These are phyloP conservation scores for Periconia digitata DNA, from an alignment of 2,329 filamentous ascomycete genomes.

Conservation along the genomic window DNA sequence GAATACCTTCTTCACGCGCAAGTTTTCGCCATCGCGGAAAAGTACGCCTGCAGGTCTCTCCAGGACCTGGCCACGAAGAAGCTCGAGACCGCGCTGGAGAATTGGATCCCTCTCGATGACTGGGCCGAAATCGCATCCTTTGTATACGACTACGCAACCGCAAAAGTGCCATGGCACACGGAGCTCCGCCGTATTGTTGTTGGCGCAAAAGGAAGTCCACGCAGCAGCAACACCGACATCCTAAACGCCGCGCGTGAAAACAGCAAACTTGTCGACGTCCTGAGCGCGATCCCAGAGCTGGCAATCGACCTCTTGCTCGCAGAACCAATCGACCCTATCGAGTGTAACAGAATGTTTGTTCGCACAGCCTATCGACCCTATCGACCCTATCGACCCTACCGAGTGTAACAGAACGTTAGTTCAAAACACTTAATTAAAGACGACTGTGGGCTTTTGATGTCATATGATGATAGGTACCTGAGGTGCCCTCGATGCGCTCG, in stretches of 20 bases:
- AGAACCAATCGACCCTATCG: no score
- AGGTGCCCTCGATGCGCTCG: no score
- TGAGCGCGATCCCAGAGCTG: slow-evolving; percentile 19
- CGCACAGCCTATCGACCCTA: no score
- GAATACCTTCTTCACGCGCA: slow-evolving; percentile 22
- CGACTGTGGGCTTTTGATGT: no score
- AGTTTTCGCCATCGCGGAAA: slow-evolving; percentile 21
- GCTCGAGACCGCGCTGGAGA: slow-evolving; percentile 14
- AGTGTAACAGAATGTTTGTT: no score
- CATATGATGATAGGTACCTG: no score
- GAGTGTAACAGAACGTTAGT: no score
- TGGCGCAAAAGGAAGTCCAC: slow-evolving; percentile 8
- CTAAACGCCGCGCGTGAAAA: slow-evolving; percentile 9
- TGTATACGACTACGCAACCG: slow-evolving; percentile 19
- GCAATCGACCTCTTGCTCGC: slow-evolving; percentile 21
- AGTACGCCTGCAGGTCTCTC: slow-evolving; percentile 23
- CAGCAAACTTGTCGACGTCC: slow-evolving; percentile 10
- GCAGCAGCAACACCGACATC: slow-evolving; percentile 2
- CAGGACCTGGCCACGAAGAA: slow-evolving; percentile 17
- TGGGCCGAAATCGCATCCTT: slow-evolving; percentile 19
- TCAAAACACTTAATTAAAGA: no score
- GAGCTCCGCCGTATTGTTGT: slow-evolving; percentile 14
- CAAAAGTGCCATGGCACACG: slow-evolving; percentile 12
- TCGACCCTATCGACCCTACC: no score
- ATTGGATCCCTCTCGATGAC: slow-evolving; percentile 11